Conservation (phyloP, 2,329 filamentous ascomycete species). For the Pseudopithomyces chartarum region DNA sequence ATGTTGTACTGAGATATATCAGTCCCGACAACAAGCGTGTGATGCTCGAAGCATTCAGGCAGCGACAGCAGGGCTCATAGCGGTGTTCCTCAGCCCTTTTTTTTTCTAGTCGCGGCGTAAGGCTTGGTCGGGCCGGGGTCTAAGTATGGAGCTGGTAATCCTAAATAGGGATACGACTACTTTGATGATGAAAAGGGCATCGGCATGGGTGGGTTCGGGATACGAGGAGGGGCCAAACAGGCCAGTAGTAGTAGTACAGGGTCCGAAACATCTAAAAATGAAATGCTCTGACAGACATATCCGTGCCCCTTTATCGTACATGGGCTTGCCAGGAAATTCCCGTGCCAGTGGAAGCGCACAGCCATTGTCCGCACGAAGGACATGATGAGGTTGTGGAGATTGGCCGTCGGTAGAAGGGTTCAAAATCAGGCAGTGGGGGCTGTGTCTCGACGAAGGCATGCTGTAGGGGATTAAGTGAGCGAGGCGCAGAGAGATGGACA, state of each 20-base stretch:
- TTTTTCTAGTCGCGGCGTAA: background rate
- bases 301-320: slow-evolving; percentile 2
- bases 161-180: background rate
- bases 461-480: slow-evolving; percentile 4
- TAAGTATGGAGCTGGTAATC: background rate
- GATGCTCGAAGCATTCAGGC: slow-evolving; percentile 41
- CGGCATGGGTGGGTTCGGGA: background rate
- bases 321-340: background rate
- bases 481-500: background rate
- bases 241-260: background rate
- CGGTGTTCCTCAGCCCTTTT: background rate
- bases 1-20: slow-evolving; percentile 37
- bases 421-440: background rate
- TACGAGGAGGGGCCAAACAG: background rate
- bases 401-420: background rate
- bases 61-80: slow-evolving; percentile 11
- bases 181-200: background rate
- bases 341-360: background rate
- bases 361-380: slow-evolving; percentile 2
- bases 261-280: slow-evolving; percentile 9
- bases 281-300: background rate
- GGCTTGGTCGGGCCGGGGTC: background rate
- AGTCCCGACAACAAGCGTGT: slow-evolving; percentile 35
- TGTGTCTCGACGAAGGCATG: slow-evolving; percentile 1
- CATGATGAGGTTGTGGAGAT: background rate